Percentiles rank a stretch among this genome's conserved stretches.
These are phyloP conservation scores for Colletotrichum sp. DNA, from an alignment of 2,329 filamentous ascomycete species.

Conservation along the genomic window DNA sequence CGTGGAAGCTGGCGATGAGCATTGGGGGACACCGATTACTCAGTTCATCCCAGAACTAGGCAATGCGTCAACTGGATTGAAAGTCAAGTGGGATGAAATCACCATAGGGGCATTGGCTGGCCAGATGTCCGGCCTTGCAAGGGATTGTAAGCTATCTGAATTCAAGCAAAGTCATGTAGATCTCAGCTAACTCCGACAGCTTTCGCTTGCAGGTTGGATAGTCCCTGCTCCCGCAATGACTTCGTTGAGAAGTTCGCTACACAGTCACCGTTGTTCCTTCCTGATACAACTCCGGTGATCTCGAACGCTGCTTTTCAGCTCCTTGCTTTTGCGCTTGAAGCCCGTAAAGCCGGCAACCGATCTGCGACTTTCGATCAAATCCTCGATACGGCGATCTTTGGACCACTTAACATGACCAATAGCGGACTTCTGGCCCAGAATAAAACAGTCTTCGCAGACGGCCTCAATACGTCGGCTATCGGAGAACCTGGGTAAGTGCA, in stretches of 20 bases:
- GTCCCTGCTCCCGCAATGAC: constrained; percentile 10
- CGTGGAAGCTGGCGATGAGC: constrained; percentile 26
- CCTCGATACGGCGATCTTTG: constrained; percentile 8
- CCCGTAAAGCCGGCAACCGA: neutral
- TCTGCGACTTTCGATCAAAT: neutral
- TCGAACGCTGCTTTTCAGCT: constrained; percentile 30
- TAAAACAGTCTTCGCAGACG: constrained; percentile 13
- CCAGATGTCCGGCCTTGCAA: constrained; percentile 28
- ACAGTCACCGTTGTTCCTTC: constrained; percentile 23
- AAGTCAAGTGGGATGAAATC: constrained; percentile 25
- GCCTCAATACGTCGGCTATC: constrained; percentile 4
- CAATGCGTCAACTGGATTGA: neutral
- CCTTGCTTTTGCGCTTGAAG: constrained; percentile 25
- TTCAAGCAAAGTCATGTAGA: neutral
- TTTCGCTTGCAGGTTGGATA: constrained; percentile 16
- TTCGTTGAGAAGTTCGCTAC: constrained; percentile 21
- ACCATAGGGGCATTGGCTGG: constrained; percentile 27
- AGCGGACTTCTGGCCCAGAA: constrained; percentile 7
- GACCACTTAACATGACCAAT: constrained; percentile 24
- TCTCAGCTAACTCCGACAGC: neutral
- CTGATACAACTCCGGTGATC: constrained; percentile 28
- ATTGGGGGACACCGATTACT: constrained; percentile 33
- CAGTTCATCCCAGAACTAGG: constrained; percentile 30
- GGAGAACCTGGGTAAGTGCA: constrained; percentile 25
- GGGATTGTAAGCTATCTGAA: constrained; percentile 19